Evolutionary conservation across 2,329 filamentous ascomycete genomes (phyloP), one percentile per base, ranked within the genome.

Genomic region (Hymenoscyphus salicellus): DNA sequence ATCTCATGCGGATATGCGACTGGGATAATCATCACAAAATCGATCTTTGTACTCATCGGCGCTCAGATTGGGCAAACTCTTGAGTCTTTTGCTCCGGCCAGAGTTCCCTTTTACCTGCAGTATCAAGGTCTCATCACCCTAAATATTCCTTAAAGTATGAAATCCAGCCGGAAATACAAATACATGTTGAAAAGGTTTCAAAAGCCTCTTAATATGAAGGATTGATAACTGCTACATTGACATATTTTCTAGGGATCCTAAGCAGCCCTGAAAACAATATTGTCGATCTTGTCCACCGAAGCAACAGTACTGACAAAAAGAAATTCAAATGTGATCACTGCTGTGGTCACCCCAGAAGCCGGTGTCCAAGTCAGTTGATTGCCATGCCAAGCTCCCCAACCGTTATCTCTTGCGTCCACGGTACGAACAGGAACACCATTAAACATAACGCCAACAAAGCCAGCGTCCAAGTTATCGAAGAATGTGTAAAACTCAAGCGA

Each of bases 391-490:
- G 23, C 20, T 23, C 57, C 57, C 33, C 33, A 59, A 16, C 57
- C 57, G 3, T 41, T 41, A 30, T 38, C 57, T 59, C 33, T 59
- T 23, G 59, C 46, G 49, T 61, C 46, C 17, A 55, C 32, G 2
- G 46, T 61, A 36, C 23, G 49, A 17, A 61, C 20, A 16, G 59
- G 43, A 16, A 20, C 20, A 6, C 33, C 32, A 41, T 61, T 38
- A 14, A 55, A 33, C 57, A 41, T 28, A 16, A 59, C 23, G n/a
- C 57, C 57, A 43, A 61, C 36, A 20, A 55, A 36, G 16, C 59
- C 23, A n/a, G 43, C 59, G 33, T 61, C 33, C 28, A 33, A 14
- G 20, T 61, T 61, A 23, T 61, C 59, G 16, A 61, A 55, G 16
- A 23, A 55, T 20, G 59, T 55, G 41, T 32, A 32, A 10, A 61